Base-by-base conservation (phyloP, 1,284 basidiomycete species). In the Sporisorium exsertum region DNA sequence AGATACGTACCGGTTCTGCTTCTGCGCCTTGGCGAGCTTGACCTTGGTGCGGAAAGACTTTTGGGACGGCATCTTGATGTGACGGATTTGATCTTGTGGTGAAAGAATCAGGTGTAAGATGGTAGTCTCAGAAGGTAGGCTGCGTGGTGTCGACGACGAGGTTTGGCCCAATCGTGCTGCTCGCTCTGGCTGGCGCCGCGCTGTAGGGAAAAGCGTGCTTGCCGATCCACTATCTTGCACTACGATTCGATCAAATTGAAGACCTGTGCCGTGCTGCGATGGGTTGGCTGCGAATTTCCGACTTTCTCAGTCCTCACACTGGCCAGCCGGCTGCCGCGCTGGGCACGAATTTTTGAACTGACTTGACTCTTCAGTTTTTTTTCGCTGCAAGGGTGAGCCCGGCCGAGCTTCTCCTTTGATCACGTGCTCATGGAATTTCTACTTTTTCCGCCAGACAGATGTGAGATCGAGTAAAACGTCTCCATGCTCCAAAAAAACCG, bases 41-140 rank as follows among this genome's bases (percentile, higher is more conserved):
- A 92, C 91, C 91, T 99, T 97, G 86, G 92, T 94, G 86, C 93
- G 90, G 91, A 97, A 97, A 75, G 93, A 91, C 89, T 98, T 98
- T 91, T 97, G 94, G 86, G 95, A 97, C 88, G 95, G 95, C 95
- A 75, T 75, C 67, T 70, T 75, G 64, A 68, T 29, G 65, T n/a
- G 43, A 16, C 15, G 18, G 5, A 32, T 5, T 37, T 33, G n/a
- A 42, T 40, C 13, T 72, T 55, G 20, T 42, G 35, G 22, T 46
- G 33, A 13, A 24, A 37, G 43, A 50, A 40, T 53, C 45, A 35
- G 40, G 47, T 27, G 50, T 43, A 60, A 73, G 59, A 60, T 68
- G 62, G 58, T 45, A 50, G 55, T 42, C 10, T 5, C 8, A 2
- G 32, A 54, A 42, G 6, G 29, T 4, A 15, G 32, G 47, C n/a